These are phyloP conservation scores for Chalaropsis ovoidea DNA, from an alignment of 2,329 filamentous ascomycete species.

Conservation along the genomic window DNA sequence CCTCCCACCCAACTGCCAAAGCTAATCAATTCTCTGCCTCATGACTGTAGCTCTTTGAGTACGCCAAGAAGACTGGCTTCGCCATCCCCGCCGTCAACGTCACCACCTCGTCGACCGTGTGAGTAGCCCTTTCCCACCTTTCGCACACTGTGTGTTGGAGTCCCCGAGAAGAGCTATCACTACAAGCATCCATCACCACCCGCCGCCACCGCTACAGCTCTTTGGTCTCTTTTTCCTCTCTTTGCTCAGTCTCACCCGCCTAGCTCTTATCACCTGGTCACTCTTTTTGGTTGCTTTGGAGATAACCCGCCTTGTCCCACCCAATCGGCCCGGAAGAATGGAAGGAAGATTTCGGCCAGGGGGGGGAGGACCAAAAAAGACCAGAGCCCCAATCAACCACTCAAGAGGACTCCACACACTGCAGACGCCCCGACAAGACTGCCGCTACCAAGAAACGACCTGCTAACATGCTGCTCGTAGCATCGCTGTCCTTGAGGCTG, in stretches of 20 bases:
- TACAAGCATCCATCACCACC: not conserved
- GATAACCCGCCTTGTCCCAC: not conserved
- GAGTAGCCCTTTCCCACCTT: constrained; percentile 14
- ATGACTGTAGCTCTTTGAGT: constrained; percentile 59
- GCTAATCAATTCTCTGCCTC: not conserved
- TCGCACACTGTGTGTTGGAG: not conserved
- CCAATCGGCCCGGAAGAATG: constrained; percentile 14
- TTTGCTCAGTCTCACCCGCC: not conserved
- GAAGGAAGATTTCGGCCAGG: constrained; percentile 6
- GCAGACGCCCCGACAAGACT: no score
- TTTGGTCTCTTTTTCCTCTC: not conserved
- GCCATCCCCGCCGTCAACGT: constrained; percentile 90
- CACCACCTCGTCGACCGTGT: constrained; percentile 67
- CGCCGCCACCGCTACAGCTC: not conserved
- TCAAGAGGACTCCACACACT: not conserved
- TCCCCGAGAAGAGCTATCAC: not conserved
- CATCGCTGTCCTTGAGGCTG: constrained; percentile 84
- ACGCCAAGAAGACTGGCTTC: constrained; percentile 77
- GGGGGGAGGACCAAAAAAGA: not conserved
- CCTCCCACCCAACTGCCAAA: not conserved
- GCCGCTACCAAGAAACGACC: constrained; percentile 42
- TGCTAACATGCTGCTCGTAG: constrained; percentile 49
- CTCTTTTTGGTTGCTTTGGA: not conserved
- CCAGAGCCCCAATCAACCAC: not conserved
- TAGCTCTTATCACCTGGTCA: not conserved